A percentile compares a stretch with the other conserved stretches of the same genome.
These are phyloP conservation scores for Saksenaea vasiformis DNA, from an alignment of 371 early-diverging fungal genomes.

Conservation along the genomic window DNA sequence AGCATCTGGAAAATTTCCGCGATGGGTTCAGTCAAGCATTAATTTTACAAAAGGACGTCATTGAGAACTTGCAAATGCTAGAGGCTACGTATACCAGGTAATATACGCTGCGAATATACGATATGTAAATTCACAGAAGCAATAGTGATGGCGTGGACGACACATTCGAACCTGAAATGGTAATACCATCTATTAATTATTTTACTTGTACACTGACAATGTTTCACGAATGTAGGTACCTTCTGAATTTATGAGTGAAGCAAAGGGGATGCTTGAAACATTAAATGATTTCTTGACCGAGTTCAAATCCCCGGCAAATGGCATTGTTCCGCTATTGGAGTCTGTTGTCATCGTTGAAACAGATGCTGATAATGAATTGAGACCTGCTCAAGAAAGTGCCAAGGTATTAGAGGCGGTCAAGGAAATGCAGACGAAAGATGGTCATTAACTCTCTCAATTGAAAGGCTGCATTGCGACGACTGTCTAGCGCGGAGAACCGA, in stretches of 20 bases:
- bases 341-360: slow-evolving; percentile 43
- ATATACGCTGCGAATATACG: neutral
- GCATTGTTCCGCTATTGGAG: slow-evolving; percentile 36
- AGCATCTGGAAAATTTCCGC: slow-evolving; percentile 24
- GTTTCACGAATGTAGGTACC: neutral
- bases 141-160: neutral
- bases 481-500: slow-evolving; percentile 13
- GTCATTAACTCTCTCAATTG: neutral
- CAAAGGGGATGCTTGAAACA: slow-evolving; percentile 1
- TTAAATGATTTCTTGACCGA: slow-evolving; percentile 4
- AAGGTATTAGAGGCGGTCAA: slow-evolving; percentile 40
- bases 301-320: slow-evolving; percentile 29
- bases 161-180: neutral
- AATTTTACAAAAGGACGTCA: slow-evolving; percentile 14
- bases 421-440: neutral
- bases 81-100: slow-evolving; percentile 8
- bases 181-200: neutral
- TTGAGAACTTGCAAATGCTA: slow-evolving; percentile 13
- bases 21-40: slow-evolving; percentile 23
- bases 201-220: neutral
- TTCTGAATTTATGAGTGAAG: neutral
- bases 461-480: slow-evolving; percentile 20
- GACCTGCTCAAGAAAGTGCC: slow-evolving; percentile 45
- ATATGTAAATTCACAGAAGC: neutral
- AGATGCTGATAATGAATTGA: slow-evolving; percentile 45